These are phyloP conservation scores for Pogostemon cablin DNA, from an alignment of 257 asterid genomes.

Conservation along the genomic window DNA sequence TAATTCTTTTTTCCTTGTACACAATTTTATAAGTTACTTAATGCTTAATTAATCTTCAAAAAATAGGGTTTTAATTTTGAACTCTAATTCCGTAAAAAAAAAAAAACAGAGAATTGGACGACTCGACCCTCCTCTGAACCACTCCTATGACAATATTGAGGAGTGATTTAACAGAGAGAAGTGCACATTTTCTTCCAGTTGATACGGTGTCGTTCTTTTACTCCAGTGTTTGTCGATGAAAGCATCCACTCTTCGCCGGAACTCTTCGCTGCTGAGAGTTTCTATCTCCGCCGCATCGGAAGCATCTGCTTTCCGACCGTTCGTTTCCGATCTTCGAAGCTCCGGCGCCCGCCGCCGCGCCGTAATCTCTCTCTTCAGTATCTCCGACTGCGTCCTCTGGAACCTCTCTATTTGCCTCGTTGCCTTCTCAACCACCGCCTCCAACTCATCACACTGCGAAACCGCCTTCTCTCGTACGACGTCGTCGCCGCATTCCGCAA, in stretches of 20 bases:
- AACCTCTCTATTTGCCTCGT: constrained; percentile 55
- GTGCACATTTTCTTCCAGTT: not conserved
- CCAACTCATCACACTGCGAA: constrained; percentile 47
- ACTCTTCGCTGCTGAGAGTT: constrained; percentile 72
- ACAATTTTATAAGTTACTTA: no score
- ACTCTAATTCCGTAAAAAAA: constrained; percentile 29
- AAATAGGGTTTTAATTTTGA: constrained; percentile 11
- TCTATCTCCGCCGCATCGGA: constrained; percentile 52
- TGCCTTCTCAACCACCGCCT: constrained; percentile 60
- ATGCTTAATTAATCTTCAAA: not conserved
- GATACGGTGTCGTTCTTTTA: constrained; percentile 30
- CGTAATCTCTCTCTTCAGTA: constrained; percentile 56
- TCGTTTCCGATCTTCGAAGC: constrained; percentile 73
- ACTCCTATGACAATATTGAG: not conserved
- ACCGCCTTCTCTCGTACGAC: constrained; percentile 25
- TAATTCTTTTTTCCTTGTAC: no score
- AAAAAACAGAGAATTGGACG: constrained; percentile 36
- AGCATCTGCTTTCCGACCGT: constrained; percentile 14
- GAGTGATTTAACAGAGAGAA: not conserved
- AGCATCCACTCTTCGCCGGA: constrained; percentile 65
- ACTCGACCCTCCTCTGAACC: not conserved
- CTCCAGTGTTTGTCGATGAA: constrained; percentile 61
- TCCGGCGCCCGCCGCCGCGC: constrained; percentile 38
- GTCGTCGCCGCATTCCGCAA: constrained; percentile 21
- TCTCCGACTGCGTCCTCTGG: constrained; percentile 74